Base-by-base conservation (phyloP, 192 early-diverging fungal genomes). In the Rhizophagus sp. region DNA sequence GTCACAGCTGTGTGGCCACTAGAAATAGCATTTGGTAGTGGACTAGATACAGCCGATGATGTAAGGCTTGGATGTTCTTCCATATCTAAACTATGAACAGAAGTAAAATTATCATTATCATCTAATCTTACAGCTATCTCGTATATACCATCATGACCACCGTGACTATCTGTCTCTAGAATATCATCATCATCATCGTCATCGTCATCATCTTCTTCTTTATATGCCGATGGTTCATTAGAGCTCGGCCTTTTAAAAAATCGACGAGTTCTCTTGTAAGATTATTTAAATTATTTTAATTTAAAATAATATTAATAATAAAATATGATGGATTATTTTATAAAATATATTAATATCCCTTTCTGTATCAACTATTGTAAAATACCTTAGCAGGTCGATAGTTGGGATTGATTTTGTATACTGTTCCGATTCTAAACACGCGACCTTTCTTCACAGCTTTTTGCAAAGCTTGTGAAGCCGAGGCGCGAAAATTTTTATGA, bases 391-490 rank as follows among this genome's bases (percentile, higher is more conserved):
- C 80, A 61, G 85, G 85, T 50, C 70, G 81, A 64, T 86, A 88
- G 9, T 80, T 82, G 47, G 87, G 84, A 24, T 88, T 88, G 22
- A 86, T 78, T 36, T 86, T 86, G 80, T 88, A 88, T 24, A 84
- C 67, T 10, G 81, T 80, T 10, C 83, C 85, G 12, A 85, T 82
- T 62, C 84, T 84, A n/a, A 84, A 66, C 15, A 88, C 80, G 25
- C 87, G 79, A 13, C 84, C 87, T 62, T 88, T 88, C 65, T 86
- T 86, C 19, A 85, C 87, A 36, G 85, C 85, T 79, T 88, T 88
- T 47, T 84, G 83, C 5, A 88, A 82, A 17, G 87, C 83, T 69
- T 88, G 87, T 22, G 85, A 85, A 67, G 85, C 85, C 4, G 85
- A 86, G 13, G 83, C 79, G 4, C 83, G 81, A 50, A 88, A 88